Base-by-base conservation (phyloP, 495 filamentous ascomycete genomes). In the Hypoxylon lienhwacheense region DNA sequence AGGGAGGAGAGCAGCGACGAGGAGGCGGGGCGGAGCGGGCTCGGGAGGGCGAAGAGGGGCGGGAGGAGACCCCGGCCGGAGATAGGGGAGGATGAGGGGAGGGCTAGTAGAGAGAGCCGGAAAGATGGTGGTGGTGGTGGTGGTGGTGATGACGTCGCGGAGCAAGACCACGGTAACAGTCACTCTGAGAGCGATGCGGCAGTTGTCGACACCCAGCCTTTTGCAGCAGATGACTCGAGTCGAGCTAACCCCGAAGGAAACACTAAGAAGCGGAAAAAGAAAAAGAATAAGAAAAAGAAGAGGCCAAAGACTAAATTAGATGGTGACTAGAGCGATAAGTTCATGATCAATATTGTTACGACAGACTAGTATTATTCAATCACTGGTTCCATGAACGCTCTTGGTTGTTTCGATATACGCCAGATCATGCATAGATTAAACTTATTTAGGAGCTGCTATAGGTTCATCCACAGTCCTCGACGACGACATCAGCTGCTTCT, bases 1-100 rank as follows among this genome's bases (percentile, higher is more conserved):
- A 55, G 67, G 1, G 75, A 70, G 4, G 75, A 76, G 5, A 77
- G 71, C 34, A 75, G 80, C 41, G 83, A 84, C 32, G 83, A 87
- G 20, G 83, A 86, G 16, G 72, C 77, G 44, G 83, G 85, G n/a
- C 70, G 84, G 49, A 74, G 80, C 17, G 75, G 77, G 37, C 60
- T 82, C 29, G 78, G 83, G 14, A 73, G 73, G 41, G 69, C 47
- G 24, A 78, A 74, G 64, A 66, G 59, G 50, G 64, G 61, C 29
- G 70, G 65, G 61, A 70, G 57, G 41, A 59, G 59, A 47, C 32
- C 10, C 3, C 24, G 29, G 40, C 34, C 29, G 39, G 45, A 48
- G 32, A 44, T 22, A 14, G 54, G 41, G 25, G 44, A 12, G 16
- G 54, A 40, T 8, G 53, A 8, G 10, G 7, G 45, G 39, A 28